phyloP scores from a whole-genome alignment of 1,139 yeast species.

The Blastobotrys aristatus region DNA sequence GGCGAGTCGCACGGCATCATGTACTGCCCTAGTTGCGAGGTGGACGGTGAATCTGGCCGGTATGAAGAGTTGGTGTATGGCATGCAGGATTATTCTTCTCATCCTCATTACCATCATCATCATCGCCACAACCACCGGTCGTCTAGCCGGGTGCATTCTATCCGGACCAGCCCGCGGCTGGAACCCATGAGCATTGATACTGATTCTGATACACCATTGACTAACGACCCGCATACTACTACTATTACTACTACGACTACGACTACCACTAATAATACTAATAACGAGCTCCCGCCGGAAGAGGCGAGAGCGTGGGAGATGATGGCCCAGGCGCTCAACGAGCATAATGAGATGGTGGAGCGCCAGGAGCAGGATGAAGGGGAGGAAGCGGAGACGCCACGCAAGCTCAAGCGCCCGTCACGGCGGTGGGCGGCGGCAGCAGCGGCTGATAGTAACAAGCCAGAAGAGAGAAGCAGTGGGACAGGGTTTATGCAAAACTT shows the following conservation, averaged over 20 bases:
- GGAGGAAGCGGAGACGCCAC: background rate
- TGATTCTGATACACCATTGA: background rate
- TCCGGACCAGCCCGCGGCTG: background rate
- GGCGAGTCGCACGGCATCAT: constrained; percentile 30
- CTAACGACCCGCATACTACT: too few species aligned
- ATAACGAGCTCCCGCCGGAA: constrained; percentile 23
- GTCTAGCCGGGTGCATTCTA: background rate
- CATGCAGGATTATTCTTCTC: background rate
- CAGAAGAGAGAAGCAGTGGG: background rate
- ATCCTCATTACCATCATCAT: background rate
- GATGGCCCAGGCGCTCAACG: constrained; percentile 27
- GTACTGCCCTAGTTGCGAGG: constrained; percentile 33
- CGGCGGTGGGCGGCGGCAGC: constrained; percentile 6
- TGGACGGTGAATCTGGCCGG: constrained; percentile 19
- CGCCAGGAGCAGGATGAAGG: background rate
- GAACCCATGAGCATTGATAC: background rate
- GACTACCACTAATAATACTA: background rate
- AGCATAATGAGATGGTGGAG: constrained; percentile 2
- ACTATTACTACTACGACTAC: background rate
- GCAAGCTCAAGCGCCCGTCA: constrained; percentile 25
- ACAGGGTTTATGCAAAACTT: constrained; percentile 21
- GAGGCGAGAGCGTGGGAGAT: constrained; percentile 33
- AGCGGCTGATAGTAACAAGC: constrained; percentile 2
- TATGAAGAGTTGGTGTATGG: constrained; percentile 4
- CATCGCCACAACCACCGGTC: background rate